These are phyloP conservation scores for Penicillium tannophilum DNA, from an alignment of 495 filamentous ascomycete genomes.

Conservation along the genomic window DNA sequence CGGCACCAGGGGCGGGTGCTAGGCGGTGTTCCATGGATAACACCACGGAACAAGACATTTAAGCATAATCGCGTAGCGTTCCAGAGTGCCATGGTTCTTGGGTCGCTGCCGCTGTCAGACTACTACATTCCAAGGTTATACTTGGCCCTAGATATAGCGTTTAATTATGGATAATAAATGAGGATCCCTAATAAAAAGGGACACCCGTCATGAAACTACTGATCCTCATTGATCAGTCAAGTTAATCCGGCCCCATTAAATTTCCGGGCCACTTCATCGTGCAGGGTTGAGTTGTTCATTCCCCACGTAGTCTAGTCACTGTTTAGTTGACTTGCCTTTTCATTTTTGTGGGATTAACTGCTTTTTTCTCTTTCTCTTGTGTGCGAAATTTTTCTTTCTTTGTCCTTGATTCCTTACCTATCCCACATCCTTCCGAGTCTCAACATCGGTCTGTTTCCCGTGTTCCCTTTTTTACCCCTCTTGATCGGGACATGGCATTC, in stretches of 20 bases:
- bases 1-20: slow-evolving; percentile 8
- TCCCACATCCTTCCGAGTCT: not conserved
- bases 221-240: not conserved
- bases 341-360: not conserved
- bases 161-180: no score
- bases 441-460: not conserved
- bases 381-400: not conserved
- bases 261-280: slow-evolving; percentile 20
- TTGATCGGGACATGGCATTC: not conserved
- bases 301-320: slow-evolving; percentile 17
- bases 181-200: not conserved
- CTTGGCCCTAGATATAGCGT: not conserved
- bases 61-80: slow-evolving; percentile 28
- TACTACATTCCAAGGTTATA: not conserved
- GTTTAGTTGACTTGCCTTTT: slow-evolving; percentile 4
- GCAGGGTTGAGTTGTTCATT: slow-evolving; percentile 14
- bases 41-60: slow-evolving; percentile 12
- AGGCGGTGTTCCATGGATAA: slow-evolving; percentile 16
- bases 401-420: not conserved
- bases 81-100: slow-evolving; percentile 19
- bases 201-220: not conserved
- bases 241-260: slow-evolving; percentile 5
- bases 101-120: slow-evolving; percentile 27
- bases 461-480: slow-evolving; percentile 3
- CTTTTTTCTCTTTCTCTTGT: slow-evolving; percentile 1